Base-by-base conservation (phyloP, 2,329 filamentous ascomycete genomes). In the Mariannaea elegans region DNA sequence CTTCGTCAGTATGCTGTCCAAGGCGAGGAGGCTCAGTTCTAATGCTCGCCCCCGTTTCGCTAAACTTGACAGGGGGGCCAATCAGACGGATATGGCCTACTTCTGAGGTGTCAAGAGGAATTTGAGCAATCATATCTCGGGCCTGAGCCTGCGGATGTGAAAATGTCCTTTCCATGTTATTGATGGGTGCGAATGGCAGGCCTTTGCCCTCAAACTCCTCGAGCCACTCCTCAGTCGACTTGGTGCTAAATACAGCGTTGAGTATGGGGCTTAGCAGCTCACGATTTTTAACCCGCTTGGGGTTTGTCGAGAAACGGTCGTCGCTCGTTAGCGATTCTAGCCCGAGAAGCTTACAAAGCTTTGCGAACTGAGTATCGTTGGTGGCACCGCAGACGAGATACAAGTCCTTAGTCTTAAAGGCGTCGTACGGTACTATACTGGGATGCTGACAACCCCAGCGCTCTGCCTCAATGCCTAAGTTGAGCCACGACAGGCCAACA, bases 391-490 rank as follows among this genome's bases (percentile, higher is more conserved):
- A 63, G 7, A 72, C 69, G 8, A 77, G 51, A 56, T 71, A 73
- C 2, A 62, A 57, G 55, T 76, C 71, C 38, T 73, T 75, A 8
- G 75, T 76, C 58, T 73, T 67, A 68, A 76, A 82, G 0, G 77
- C 78, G 56, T 81, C 74, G 51, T 82, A 83, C 1, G 80, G 80
- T 10, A 79, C 80, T 29, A 82, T 78, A 32, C 74, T 80, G 1
- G 80, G 80, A 70, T 83, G 80, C 19, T 73, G 76, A 6, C 78
- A 79, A 4, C 81, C 80, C 72, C 76, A 81, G 9, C 80, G 74
- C 51, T 78, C 66, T 1, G 76, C 76, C 60, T 81, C 76, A 4
- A 77, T 70, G 1, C 74, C 75, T 29, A 76, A 3, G 71, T 78
- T 78, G 36, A 78, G 62, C 59, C 75, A 75, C 8, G 76, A 59